These are phyloP conservation scores for Athelia sp. DNA, from an alignment of 1,284 basidiomycete species.

Conservation along the genomic window DNA sequence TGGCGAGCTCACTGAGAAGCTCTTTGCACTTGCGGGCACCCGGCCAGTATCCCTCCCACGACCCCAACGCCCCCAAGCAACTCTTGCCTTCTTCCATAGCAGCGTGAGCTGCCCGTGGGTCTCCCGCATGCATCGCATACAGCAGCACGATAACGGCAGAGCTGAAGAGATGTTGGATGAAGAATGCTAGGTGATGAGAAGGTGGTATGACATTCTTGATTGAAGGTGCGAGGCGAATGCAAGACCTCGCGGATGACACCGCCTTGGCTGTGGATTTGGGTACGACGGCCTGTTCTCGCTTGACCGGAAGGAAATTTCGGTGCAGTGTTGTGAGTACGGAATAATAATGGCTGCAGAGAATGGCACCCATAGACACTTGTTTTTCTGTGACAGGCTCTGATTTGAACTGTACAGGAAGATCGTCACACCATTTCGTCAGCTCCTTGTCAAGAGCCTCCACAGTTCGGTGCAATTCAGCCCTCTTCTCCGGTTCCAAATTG, in stretches of 20 bases:
- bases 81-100: slow-evolving; percentile 82
- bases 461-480: slow-evolving; percentile 63
- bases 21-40: slow-evolving; percentile 85
- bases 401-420: slow-evolving; percentile 70
- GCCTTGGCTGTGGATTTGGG: slow-evolving; percentile 74
- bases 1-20: slow-evolving; percentile 61
- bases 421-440: slow-evolving; percentile 77
- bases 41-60: slow-evolving; percentile 86
- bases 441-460: slow-evolving; percentile 76
- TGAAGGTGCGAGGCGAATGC: slow-evolving; percentile 80
- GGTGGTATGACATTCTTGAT: slow-evolving; percentile 82
- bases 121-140: slow-evolving; percentile 81
- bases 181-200: slow-evolving; percentile 86
- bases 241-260: slow-evolving; percentile 72
- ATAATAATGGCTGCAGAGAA: slow-evolving; percentile 86
- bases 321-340: slow-evolving; percentile 85
- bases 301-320: slow-evolving; percentile 80
- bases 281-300: slow-evolving; percentile 57
- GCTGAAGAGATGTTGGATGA: slow-evolving; percentile 88
- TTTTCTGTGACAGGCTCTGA: slow-evolving; percentile 65
- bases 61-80: slow-evolving; percentile 66
- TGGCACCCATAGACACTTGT: slow-evolving; percentile 83
- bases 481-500: slow-evolving; percentile 66
- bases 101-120: slow-evolving; percentile 58
- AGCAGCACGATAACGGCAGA: slow-evolving; percentile 84